Conservation (phyloP, 805 yeast species). For the Groenewaldozyma salmanticensis region DNA sequence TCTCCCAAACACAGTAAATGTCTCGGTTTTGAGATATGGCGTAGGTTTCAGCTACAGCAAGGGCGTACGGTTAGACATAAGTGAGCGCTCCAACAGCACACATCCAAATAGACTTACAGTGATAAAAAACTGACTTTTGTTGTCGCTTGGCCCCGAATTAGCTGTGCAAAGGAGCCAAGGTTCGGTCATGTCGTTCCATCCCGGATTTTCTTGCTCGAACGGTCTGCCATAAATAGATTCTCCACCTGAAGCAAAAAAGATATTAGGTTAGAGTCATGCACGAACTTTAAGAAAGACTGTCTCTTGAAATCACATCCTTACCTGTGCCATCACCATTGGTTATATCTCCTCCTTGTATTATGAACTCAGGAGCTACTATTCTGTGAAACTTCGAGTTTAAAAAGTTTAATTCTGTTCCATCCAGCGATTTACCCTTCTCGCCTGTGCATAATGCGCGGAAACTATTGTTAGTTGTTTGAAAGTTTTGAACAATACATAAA, state of each 20-base stretch:
- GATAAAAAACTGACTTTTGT: slow-evolving; percentile 16
- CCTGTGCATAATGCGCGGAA: slow-evolving; percentile 90
- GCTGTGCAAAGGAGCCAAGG: slow-evolving; percentile 17
- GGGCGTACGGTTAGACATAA: too few species aligned
- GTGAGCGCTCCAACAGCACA: too few species aligned
- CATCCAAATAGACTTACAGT: slow-evolving; percentile 9
- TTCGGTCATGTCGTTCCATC: slow-evolving; percentile 10
- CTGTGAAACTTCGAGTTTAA: slow-evolving; percentile 83
- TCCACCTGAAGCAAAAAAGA: slow-evolving; percentile 7
- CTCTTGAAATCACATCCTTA: not conserved
- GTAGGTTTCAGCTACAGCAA: slow-evolving; percentile 12
- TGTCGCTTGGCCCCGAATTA: slow-evolving; percentile 12
- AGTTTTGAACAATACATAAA: not conserved
- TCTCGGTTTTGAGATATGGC: slow-evolving; percentile 12
- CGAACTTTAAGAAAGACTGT: not conserved
- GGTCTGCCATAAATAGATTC: slow-evolving; percentile 11
- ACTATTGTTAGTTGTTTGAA: slow-evolving; percentile 7
- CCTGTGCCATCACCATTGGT: slow-evolving; percentile 40
- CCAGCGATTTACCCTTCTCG: slow-evolving; percentile 76
- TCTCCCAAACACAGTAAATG: slow-evolving; percentile 13
- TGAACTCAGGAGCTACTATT: slow-evolving; percentile 78
- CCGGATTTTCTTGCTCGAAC: slow-evolving; percentile 17
- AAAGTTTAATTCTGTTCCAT: slow-evolving; percentile 30
- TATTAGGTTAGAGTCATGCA: not conserved
- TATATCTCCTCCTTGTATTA: slow-evolving; percentile 91